Evolutionary conservation across 495 filamentous ascomycete species (phyloP).

Genomic region (Podospora didyma): DNA sequence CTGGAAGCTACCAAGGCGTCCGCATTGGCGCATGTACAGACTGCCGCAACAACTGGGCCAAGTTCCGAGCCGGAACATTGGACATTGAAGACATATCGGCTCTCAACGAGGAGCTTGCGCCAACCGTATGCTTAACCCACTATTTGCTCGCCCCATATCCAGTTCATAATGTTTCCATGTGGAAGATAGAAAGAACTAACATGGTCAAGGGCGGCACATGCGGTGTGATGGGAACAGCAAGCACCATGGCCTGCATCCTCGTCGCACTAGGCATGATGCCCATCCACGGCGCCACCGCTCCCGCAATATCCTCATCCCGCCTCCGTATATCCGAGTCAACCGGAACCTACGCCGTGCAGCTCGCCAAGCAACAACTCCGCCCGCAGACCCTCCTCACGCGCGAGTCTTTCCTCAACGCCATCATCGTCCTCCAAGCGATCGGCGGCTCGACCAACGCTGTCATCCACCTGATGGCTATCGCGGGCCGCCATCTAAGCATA

Average conservation of each 20-base stretch:
- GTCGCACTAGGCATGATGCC: constrained; percentile 64
- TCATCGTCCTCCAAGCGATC: constrained; percentile 64
- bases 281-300: constrained; percentile 53
- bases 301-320: constrained; percentile 61
- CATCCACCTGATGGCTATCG: constrained; percentile 62
- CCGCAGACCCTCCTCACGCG: constrained; percentile 56
- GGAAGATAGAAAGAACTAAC: background rate
- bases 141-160: constrained; percentile 2
- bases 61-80: constrained; percentile 53
- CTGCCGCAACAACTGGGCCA: constrained; percentile 65
- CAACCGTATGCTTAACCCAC: constrained; percentile 58
- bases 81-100: constrained; percentile 63
- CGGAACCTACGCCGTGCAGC: constrained; percentile 50
- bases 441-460: constrained; percentile 68
- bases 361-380: constrained; percentile 17
- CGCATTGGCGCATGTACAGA: constrained; percentile 65
- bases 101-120: constrained; percentile 65
- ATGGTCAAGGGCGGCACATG: constrained; percentile 60
- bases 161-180: background rate
- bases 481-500: constrained; percentile 54
- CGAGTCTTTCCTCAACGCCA: constrained; percentile 63
- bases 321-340: constrained; percentile 62
- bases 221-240: constrained; percentile 68
- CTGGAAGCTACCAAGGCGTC: constrained; percentile 54
- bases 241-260: constrained; percentile 65